phyloP scores from a whole-genome alignment of 768 basidiomycete species.

The Kwoniella dejecticola region DNA sequence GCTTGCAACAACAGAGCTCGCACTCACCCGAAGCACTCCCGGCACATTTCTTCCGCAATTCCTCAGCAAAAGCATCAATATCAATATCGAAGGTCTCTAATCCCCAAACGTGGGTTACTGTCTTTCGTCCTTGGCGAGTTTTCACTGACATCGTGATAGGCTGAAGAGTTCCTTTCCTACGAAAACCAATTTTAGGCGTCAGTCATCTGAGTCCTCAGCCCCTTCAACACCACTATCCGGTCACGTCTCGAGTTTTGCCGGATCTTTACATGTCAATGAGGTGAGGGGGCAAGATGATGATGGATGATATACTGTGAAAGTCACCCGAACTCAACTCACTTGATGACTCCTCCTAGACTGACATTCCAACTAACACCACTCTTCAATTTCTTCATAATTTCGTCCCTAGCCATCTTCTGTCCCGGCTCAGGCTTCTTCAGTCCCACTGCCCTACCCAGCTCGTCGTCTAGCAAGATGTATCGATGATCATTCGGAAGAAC shows the following conservation, averaged over 20 bases:
- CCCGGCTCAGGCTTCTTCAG: constrained; percentile 51
- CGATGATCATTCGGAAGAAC: constrained; percentile 69
- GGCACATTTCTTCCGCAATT: constrained; percentile 74
- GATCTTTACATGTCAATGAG: too few relatives aligned
- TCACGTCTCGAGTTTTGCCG: too few relatives aligned
- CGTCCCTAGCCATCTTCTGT: constrained; percentile 56
- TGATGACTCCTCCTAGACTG: constrained; percentile 55
- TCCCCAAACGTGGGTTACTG: constrained; percentile 72
- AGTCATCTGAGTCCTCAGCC: too few relatives aligned
- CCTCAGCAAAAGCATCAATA: constrained; percentile 74
- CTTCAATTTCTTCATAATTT: constrained; percentile 52
- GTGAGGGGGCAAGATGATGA: too few relatives aligned
- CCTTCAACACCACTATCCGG: too few relatives aligned
- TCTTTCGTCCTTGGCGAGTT: constrained; percentile 74
- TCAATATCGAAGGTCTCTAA: constrained; percentile 75
- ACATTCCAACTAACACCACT: constrained; percentile 49
- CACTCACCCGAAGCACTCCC: constrained; percentile 72
- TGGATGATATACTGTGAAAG: background rate
- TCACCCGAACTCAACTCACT: constrained; percentile 27
- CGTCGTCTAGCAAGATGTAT: constrained; percentile 68
- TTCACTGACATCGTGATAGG: constrained; percentile 73
- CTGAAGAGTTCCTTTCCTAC: constrained; percentile 73
- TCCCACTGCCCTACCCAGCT: constrained; percentile 53
- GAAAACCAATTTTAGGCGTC: too few relatives aligned
- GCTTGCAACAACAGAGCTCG: too few relatives aligned